Evolutionary conservation across 768 basidiomycete genomes (phyloP), one percentile per base, ranked within the genome.

Genomic region (Cantharellus anzutake): DNA sequence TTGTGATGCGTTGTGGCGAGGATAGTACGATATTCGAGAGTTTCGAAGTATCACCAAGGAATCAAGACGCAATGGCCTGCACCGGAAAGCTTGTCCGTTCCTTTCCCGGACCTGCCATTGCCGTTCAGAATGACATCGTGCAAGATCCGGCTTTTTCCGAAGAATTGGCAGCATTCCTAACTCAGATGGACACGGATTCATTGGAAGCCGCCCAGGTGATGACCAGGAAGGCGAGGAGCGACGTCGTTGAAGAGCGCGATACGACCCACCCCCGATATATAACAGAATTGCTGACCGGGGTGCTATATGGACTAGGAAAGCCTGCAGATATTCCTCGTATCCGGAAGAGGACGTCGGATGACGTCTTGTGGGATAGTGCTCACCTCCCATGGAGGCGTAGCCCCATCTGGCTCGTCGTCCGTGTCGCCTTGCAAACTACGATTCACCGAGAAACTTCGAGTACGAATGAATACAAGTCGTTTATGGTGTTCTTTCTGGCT

Each of bases 301-400:
- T 80, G 61, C 67, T 78, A 20, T 70, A 72, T 11, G 73, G 71
- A 4, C 64, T 73, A 5, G 70, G 69, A 42, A 57, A 60, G 2
- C 73, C 72, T 2, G 64, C 68, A 7, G 20, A 29, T 29, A 29
- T 29, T 29, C 20, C 20, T 29, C 20, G 20, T 29, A 29, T 1
- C 20, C 20, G 20, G 20, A 29, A 29, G 20, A 29, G 20, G 20
- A 29, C 20, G 20, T 29, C 20, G 20, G 20, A 29, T 29, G 20
- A 29, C 20, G 20, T 29, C 20, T 29, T 29, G n/a, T n/a, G n/a
- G n/a, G n/a, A n/a, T n/a, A n/a, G n/a, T n/a, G n/a, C n/a, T n/a
- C n/a, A n/a, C n/a, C n/a, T n/a, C n/a, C 78, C 69, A 11, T 80
- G 78, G 78, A 68, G 79, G 38, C 70, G 78, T 35, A 76, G 76